phyloP scores from a whole-genome alignment of 768 basidiomycete genomes.

The Mrakia blollopis region DNA sequence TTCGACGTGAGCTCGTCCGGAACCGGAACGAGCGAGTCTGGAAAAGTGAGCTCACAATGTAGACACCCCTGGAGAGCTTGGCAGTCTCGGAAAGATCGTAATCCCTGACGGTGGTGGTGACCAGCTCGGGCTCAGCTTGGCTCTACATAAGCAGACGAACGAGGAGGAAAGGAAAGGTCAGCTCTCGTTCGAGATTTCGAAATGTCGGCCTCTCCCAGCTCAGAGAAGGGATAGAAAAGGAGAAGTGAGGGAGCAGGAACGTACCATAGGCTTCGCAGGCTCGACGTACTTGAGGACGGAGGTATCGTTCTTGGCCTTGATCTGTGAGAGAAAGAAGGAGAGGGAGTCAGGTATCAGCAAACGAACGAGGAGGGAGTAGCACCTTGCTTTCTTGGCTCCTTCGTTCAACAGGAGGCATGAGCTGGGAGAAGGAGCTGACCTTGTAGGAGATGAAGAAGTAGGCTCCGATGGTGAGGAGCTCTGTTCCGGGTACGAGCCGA shows the following conservation, averaged over 20 bases:
- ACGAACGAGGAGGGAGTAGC: background rate
- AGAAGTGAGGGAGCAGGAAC: background rate
- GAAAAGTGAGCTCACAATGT: constrained; percentile 39
- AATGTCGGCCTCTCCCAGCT: background rate
- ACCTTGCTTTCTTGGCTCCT: background rate
- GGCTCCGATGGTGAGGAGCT: constrained; percentile 28
- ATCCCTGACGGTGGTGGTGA: constrained; percentile 87
- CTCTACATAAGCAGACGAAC: background rate
- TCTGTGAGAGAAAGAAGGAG: constrained; percentile 48
- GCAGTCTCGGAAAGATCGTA: constrained; percentile 87
- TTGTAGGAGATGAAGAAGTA: constrained; percentile 32
- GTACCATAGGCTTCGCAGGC: constrained; percentile 40
- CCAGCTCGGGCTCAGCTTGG: constrained; percentile 59
- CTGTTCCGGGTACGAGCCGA: background rate
- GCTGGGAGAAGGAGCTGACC: background rate
- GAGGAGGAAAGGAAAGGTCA: background rate
- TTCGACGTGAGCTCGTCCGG: background rate
- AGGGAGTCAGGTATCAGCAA: background rate
- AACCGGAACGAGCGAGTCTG: constrained; percentile 44
- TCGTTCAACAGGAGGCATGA: background rate
- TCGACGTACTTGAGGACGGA: constrained; percentile 91
- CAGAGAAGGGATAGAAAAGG: background rate
- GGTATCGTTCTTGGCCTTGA: constrained; percentile 92
- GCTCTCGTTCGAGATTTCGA: background rate
- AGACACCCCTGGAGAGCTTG: constrained; percentile 52